Base-by-base conservation (phyloP, 2,329 filamentous ascomycete genomes). In the Cladosporium austrohemisphaericum region DNA sequence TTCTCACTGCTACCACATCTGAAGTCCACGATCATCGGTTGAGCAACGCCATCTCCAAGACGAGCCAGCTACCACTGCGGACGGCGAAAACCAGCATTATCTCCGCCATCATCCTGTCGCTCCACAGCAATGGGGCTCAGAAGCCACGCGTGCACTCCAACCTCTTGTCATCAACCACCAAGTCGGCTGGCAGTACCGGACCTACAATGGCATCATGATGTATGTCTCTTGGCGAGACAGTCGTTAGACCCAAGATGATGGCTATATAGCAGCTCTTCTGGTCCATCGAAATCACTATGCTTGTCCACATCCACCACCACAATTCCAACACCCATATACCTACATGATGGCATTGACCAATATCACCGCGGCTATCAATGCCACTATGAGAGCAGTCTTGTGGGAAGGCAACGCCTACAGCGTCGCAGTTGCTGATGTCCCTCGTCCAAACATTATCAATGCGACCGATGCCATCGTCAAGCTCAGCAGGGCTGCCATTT, bases 341-440 rank as follows among this genome's bases (percentile, higher is more conserved):
- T 26, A 6, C 16, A 35, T 18, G 14, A 29, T 33, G 37, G 23
- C 50, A 13, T 23, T 31, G 14, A 26, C 32, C 11, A 36, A 36
- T 18, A 8, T 49, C 18, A 38, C 23, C 19, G n/a, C 41, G 3
- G 28, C 29, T 3, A 25, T 53, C 18, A 47, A 52, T 19, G 45
- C 40, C 3, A 50, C 50, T 5, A 67, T 67, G 63, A 62, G 61
- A 22, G 59, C 55, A 9, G 62, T 65, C 2, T 49, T 61, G 4
- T 65, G 58, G 59, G 29, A 58, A 31, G 63, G 61, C 4, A 53
- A 56, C 16, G 55, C 61, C 5, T 62, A 58, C 47, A 50, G 60
- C n/a, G 55, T 67, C 3, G 49, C 51, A 3, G 60, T 64, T 2
- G 40, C 52, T 10, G 54, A 63, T 26, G 18, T 61, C 9, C 61